Evolutionary conservation across 441 rosid genomes (phyloP).

Genomic region (Syzygium syzygioides): DNA sequence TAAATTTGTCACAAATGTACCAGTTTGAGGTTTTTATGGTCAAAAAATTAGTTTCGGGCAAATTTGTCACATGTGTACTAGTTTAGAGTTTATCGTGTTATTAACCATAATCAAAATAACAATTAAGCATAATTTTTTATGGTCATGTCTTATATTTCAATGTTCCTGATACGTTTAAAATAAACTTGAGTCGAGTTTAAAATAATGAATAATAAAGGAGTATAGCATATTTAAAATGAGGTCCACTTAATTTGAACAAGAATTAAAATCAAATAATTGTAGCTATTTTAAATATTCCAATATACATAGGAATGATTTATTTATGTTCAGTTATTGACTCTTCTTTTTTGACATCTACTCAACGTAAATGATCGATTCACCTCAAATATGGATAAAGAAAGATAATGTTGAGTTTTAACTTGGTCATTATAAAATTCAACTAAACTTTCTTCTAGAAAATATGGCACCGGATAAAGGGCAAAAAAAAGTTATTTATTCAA

Average conservation of each 20-base stretch:
- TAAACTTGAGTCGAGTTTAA: background rate
- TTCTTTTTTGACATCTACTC: background rate
- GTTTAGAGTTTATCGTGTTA: too few species aligned
- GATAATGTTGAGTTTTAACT: background rate
- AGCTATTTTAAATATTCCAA: background rate
- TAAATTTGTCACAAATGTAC: too few species aligned
- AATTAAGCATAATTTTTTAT: background rate
- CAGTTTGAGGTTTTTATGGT: too few species aligned
- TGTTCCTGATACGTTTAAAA: background rate
- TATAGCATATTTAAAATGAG: background rate
- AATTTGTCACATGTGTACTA: too few species aligned
- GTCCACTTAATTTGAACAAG: background rate
- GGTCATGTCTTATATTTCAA: background rate
- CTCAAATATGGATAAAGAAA: background rate
- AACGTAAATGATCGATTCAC: background rate
- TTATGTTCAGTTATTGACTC: background rate
- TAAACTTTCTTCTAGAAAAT: background rate
- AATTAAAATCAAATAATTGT: background rate
- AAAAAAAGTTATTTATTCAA: background rate
- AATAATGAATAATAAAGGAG: background rate
- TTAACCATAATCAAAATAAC: too few species aligned
- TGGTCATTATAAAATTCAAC: background rate
- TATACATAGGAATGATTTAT: background rate
- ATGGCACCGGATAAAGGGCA: background rate
- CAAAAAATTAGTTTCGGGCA: too few species aligned